Conservation (phyloP, 2,329 filamentous ascomycete species). For the Dryadomyces quercus-mongolicae region DNA sequence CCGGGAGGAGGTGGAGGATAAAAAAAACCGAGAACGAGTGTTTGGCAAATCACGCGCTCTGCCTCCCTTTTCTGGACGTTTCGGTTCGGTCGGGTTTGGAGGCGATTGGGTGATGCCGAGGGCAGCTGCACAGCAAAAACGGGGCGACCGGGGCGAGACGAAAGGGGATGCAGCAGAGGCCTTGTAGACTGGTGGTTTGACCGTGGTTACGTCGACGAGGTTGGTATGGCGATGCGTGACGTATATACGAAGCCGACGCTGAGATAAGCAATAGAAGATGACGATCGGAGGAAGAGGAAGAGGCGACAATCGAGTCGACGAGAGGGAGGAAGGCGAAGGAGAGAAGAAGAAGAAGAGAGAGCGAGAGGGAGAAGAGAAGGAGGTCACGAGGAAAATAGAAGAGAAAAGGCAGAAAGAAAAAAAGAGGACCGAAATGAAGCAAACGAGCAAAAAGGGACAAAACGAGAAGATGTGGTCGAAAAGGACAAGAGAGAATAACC, state of each 20-base stretch:
- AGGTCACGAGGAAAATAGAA: no score
- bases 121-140: neutral
- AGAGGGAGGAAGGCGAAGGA: no score
- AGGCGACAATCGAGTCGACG: no score
- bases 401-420: neutral
- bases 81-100: neutral
- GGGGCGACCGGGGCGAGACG: neutral
- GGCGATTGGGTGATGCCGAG: neutral
- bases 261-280: neutral
- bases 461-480: neutral
- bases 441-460: neutral
- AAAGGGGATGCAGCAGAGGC: no score
- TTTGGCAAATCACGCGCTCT: neutral
- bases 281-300: neutral
- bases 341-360: neutral
- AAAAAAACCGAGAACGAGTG: neutral
- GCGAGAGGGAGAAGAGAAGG: neutral
- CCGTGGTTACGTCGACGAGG: no score
- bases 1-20: neutral
- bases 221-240: neutral
- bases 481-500: neutral
- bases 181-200: no score
- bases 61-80: neutral
- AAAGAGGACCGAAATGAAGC: neutral
- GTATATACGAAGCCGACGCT: neutral